These are phyloP conservation scores for Singerocomus rubriflavus DNA, from an alignment of 1,284 basidiomycete genomes.

Conservation along the genomic window DNA sequence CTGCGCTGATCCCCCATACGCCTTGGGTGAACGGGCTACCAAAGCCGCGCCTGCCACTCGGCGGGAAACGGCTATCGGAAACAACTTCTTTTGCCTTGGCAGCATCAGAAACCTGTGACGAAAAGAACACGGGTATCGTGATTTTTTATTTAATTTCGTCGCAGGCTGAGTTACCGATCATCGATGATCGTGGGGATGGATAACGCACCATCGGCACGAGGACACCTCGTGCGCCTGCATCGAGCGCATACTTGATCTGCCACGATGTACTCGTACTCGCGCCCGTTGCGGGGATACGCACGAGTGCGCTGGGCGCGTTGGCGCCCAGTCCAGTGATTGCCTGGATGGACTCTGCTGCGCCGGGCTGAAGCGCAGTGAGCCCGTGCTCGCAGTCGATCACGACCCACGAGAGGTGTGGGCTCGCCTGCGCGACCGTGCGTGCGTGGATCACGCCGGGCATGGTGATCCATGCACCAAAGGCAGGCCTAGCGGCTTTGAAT, in stretches of 20 bases:
- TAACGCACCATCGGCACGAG: slow-evolving; percentile 59
- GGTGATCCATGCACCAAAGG: slow-evolving; percentile 72
- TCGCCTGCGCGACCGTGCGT: slow-evolving; percentile 52
- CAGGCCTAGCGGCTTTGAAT: slow-evolving; percentile 50
- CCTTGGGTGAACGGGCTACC: slow-evolving; percentile 59
- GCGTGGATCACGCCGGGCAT: slow-evolving; percentile 53
- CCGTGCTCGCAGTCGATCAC: slow-evolving; percentile 67
- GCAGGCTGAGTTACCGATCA: neutral
- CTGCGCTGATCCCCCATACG: slow-evolving; percentile 48
- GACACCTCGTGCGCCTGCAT: slow-evolving; percentile 59
- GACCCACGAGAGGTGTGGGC: slow-evolving; percentile 58
- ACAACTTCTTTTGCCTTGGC: slow-evolving; percentile 57
- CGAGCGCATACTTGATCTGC: slow-evolving; percentile 68
- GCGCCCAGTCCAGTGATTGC: slow-evolving; percentile 46
- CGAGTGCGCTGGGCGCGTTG: slow-evolving; percentile 48
- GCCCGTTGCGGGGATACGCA: slow-evolving; percentile 61
- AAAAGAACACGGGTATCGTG: neutral
- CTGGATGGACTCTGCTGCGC: slow-evolving; percentile 51
- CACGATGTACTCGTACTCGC: slow-evolving; percentile 50
- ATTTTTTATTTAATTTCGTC: neutral
- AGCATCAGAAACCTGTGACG: slow-evolving; percentile 48
- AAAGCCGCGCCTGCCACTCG: slow-evolving; percentile 55
- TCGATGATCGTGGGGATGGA: neutral
- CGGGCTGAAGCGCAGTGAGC: slow-evolving; percentile 49
- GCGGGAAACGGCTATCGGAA: slow-evolving; percentile 55